Conservation (phyloP, 768 basidiomycete genomes). For the Tulasnella sp. region DNA sequence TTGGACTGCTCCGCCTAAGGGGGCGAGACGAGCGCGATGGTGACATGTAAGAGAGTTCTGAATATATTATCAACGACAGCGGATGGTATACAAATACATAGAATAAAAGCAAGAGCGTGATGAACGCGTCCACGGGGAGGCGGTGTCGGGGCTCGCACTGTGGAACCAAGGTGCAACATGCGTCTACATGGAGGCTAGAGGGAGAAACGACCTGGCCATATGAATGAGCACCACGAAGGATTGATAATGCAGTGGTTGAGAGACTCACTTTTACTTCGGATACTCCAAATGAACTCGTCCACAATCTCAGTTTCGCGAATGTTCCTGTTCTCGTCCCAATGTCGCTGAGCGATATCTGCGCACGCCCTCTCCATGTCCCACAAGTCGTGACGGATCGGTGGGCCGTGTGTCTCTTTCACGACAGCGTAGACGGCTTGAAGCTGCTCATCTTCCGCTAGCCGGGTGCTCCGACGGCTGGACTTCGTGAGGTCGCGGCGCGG, state of each 20-base stretch:
- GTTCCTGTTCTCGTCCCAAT: conserved; percentile 48
- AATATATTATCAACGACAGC: not conserved
- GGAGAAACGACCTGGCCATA: not conserved
- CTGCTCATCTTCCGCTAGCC: conserved; percentile 62
- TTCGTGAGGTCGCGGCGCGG: conserved; percentile 57
- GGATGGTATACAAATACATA: not conserved
- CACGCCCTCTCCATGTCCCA: conserved; percentile 63
- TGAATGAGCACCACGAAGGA: not conserved
- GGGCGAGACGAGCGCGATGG: not conserved
- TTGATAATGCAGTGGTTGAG: not conserved
- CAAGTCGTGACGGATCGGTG: conserved; percentile 66
- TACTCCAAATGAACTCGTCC: conserved; percentile 1
- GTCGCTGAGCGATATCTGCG: conserved; percentile 65
- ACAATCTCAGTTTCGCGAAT: not conserved
- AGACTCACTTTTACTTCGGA: not conserved
- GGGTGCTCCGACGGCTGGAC: conserved; percentile 56
- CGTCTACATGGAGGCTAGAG: not conserved
- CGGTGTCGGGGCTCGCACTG: not conserved
- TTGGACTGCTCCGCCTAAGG: not conserved
- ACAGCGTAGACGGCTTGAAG: conserved; percentile 32
- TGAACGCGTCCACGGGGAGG: not conserved
- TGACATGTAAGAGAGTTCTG: not conserved
- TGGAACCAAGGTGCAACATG: not conserved
- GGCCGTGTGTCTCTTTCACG: conserved; percentile 42
- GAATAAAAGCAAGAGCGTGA: not conserved